Percentiles rank a stretch among this genome's conserved stretches.
These are phyloP conservation scores for Beta corolliflora DNA, from an alignment of 179 eudicot species.

Conservation along the genomic window DNA sequence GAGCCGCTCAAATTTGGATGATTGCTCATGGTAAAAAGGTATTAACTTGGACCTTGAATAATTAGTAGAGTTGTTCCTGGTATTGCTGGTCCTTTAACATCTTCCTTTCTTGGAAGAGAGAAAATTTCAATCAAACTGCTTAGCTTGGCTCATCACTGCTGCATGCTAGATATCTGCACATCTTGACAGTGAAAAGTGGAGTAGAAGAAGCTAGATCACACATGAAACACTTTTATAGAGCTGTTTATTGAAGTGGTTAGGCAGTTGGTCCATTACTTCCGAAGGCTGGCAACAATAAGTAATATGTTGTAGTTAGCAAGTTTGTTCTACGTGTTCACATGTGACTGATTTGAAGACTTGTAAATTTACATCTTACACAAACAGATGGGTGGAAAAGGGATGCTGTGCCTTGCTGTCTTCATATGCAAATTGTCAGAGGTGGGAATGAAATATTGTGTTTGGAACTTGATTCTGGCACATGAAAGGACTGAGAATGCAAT, in stretches of 20 bases:
- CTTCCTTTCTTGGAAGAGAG: neutral
- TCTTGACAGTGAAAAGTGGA: neutral
- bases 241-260: neutral
- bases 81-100: neutral
- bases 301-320: neutral
- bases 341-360: neutral
- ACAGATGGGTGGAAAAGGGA: too few species aligned
- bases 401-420: neutral
- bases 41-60: neutral
- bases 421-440: neutral
- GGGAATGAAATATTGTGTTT: neutral
- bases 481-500: neutral
- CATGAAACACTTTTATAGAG: neutral
- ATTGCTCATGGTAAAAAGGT: conserved; percentile 6
- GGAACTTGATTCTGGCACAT: neutral
- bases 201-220: conserved; percentile 4
- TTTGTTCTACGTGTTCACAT: neutral
- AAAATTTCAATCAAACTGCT: neutral
- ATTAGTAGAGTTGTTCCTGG: neutral
- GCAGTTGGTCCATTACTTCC: neutral
- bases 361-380: neutral
- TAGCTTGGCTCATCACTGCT: neutral
- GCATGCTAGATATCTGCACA: neutral
- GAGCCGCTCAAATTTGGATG: conserved; percentile 20
- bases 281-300: neutral